These are phyloP conservation scores for Aspergillus sergii DNA, from an alignment of 2,329 filamentous ascomycete genomes.

Conservation along the genomic window DNA sequence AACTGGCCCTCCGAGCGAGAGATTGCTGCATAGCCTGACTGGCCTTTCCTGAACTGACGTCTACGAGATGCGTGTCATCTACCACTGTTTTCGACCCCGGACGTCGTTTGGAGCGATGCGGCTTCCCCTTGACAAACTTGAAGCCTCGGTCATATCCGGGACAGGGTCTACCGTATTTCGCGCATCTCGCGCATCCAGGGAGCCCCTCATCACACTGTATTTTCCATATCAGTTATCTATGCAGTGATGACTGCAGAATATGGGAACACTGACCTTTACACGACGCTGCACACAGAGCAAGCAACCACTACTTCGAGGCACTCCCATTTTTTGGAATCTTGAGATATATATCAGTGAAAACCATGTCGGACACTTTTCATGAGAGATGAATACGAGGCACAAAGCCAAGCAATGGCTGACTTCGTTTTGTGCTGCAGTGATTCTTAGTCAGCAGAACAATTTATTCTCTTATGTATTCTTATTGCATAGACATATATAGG, in stretches of 20 bases:
- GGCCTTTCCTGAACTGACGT: neutral
- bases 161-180: conserved; percentile 35
- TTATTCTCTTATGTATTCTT: neutral
- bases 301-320: conserved; percentile 30
- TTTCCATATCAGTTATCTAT: conserved; percentile 3
- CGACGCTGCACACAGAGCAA: conserved; percentile 30
- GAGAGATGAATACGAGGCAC: conserved; percentile 1
- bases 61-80: neutral
- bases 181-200: conserved; percentile 36
- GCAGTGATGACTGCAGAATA: neutral
- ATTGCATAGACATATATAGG: neutral
- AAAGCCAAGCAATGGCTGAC: neutral
- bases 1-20: conserved; percentile 1
- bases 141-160: conserved; percentile 38
- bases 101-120: conserved; percentile 24
- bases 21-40: conserved; percentile 4
- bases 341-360: too few species aligned
- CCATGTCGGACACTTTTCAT: neutral
- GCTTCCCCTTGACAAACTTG: conserved; percentile 38
- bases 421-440: neutral
- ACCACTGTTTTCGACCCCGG: neutral
- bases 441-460: neutral
- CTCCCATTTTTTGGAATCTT: conserved; percentile 18
- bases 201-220: conserved; percentile 37
- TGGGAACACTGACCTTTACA: conserved; percentile 25